Evolutionary conservation across 1,139 yeast species (phyloP).

Genomic region (Zhuliangozyma blackwelliae): DNA sequence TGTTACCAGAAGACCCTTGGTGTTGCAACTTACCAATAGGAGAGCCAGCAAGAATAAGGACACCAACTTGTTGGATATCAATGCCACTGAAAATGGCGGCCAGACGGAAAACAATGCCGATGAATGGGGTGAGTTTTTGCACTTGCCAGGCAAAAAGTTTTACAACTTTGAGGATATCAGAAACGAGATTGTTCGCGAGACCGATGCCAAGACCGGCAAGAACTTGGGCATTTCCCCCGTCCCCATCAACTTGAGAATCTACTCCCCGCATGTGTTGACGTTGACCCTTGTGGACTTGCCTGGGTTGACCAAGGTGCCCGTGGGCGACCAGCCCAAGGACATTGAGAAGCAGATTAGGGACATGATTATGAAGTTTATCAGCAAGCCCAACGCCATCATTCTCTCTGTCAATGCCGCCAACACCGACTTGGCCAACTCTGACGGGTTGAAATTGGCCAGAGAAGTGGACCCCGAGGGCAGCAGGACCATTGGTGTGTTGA

Average conservation of each 20-base stretch:
- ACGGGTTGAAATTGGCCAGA: slow-evolving; percentile 92
- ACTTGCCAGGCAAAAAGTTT: slow-evolving; percentile 84
- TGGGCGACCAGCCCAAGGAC: slow-evolving; percentile 98
- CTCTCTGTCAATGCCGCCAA: slow-evolving; percentile 96
- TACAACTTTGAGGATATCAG: slow-evolving; percentile 89
- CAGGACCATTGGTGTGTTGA: slow-evolving; percentile 93
- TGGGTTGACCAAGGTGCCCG: slow-evolving; percentile 98
- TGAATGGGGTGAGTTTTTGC: slow-evolving; percentile 98
- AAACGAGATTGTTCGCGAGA: slow-evolving; percentile 85
- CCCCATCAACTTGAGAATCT: slow-evolving; percentile 90
- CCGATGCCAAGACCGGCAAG: slow-evolving; percentile 90
- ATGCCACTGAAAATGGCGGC: slow-evolving; percentile 40
- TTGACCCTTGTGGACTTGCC: slow-evolving; percentile 96
- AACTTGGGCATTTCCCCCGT: slow-evolving; percentile 88
- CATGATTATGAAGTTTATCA: slow-evolving; percentile 89
- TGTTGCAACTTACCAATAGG: slow-evolving; percentile 73
- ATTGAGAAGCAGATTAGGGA: slow-evolving; percentile 92
- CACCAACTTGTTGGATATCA: slow-evolving; percentile 29
- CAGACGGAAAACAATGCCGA: slow-evolving; percentile 73
- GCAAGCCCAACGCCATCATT: slow-evolving; percentile 94
- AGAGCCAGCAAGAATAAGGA: slow-evolving; percentile 33
- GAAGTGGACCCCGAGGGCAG: slow-evolving; percentile 98
- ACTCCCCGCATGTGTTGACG: slow-evolving; percentile 93
- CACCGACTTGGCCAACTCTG: slow-evolving; percentile 96
- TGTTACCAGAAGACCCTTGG: slow-evolving; percentile 90